Percentiles rank a stretch among this genome's conserved stretches.
phyloP scores from a whole-genome alignment of 208 protist genomes.

The Trypanosoma melophagium region DNA sequence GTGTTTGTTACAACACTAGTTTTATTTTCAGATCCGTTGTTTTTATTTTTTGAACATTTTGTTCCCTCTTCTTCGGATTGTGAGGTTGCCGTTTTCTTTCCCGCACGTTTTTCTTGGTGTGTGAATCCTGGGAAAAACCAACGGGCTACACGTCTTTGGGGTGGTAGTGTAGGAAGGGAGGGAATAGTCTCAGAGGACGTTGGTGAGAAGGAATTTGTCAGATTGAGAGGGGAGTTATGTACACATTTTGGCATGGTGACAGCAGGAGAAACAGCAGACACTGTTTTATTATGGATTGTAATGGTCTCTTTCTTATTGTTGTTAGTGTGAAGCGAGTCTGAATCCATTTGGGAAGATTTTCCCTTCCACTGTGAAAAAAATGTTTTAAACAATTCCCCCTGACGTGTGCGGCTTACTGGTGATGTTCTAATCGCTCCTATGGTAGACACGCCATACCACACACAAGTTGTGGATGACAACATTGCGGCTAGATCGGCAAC shows the following conservation, averaged over 20 bases:
- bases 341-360: too few relatives aligned
- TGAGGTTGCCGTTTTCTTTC: background rate
- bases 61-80: background rate
- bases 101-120: background rate
- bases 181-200: background rate
- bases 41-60: background rate
- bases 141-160: slow-evolving; percentile 25
- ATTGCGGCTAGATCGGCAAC: background rate
- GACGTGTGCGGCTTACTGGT: too few relatives aligned
- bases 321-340: too few relatives aligned
- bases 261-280: too few relatives aligned
- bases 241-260: too few relatives aligned
- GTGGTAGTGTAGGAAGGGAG: background rate
- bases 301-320: too few relatives aligned
- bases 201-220: background rate
- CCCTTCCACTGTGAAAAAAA: too few relatives aligned
- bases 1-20: too few relatives aligned
- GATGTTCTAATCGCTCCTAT: background rate
- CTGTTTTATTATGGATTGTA: too few relatives aligned
- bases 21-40: background rate
- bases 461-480: background rate
- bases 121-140: slow-evolving; percentile 39
- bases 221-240: too few relatives aligned
- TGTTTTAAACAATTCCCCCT: too few relatives aligned
- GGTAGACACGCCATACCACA: background rate